Evolutionary conservation across 305 asterid species (phyloP), one percentile per base, ranked within the genome.

Genomic region (Nicotiana rustica): DNA sequence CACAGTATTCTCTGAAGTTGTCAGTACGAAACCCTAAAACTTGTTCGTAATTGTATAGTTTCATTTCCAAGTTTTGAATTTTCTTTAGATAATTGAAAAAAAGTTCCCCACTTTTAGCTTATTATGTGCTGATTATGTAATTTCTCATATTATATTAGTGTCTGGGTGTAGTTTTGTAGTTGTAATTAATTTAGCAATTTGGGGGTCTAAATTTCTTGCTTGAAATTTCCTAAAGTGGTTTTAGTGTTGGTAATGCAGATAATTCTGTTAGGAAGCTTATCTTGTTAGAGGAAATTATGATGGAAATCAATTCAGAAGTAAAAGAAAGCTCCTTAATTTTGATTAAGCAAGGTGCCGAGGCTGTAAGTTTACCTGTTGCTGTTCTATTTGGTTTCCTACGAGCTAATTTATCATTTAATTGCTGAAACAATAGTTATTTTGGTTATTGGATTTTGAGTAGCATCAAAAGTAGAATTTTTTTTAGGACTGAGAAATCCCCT

Each of bases 321-420:
- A 82, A 77, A n/a, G 90, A 90, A 56, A 85, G 87, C 69, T 89
- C 97, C 56, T 81, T 91, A 85, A 76, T 91, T 86, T 86, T 94
- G 89, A 89, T 93, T 59, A 93, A 94, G 94, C 98, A 94, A 78
- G 98, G 98, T 0, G 97, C 97, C 77, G 98, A 94, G 81, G 97
- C 97, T 86, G 98, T 93, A 90, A 92, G 97, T 25, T 90, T 64
- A 61, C 77, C 14, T 25, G 29, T 25, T 25, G 29, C 29, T 25
- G 4, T 75, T 12, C 3, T 68, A 67, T 44, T 29, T 29, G 33
- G 33, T 29, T 29, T 29, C 4, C 35, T 3, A 33, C 4, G 41
- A 60, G 10, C 77, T 67, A 29, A 25, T 2, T 80, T 59, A 3
- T 0, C 33, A 57, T 33, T 44, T 15, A 4, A 62, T 31, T 21